These are phyloP conservation scores for Andrographis paniculata DNA, from an alignment of 305 asterid genomes.

Conservation along the genomic window DNA sequence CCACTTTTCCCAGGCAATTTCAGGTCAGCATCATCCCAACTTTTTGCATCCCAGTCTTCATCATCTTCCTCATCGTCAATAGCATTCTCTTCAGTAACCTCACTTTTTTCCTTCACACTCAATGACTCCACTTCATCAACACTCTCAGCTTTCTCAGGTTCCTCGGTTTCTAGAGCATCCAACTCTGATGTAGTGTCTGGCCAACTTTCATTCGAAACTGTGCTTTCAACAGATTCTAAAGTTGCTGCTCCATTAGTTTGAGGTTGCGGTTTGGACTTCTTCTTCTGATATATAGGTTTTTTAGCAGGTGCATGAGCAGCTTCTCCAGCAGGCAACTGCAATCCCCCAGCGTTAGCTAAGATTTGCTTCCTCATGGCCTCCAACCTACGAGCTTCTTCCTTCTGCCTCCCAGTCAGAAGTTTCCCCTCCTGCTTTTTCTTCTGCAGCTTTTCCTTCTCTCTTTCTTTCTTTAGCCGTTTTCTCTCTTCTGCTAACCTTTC, in stretches of 20 bases:
- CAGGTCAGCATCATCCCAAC: conserved; percentile 95
- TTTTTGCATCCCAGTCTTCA: conserved; percentile 98
- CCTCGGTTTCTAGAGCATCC: too few relatives aligned
- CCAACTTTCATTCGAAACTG: conserved; percentile 30
- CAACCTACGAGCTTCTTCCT: conserved; percentile 85
- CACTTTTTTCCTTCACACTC: conserved; percentile 35
- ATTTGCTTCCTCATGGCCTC: conserved; percentile 88
- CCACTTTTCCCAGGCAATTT: conserved; percentile 83
- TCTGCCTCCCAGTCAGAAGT: conserved; percentile 78
- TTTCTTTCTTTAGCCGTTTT: conserved; percentile 86
- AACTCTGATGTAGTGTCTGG: conserved; percentile 34
- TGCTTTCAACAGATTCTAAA: conserved; percentile 36
- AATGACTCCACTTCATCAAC: conserved; percentile 37
- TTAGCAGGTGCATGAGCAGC: conserved; percentile 39
- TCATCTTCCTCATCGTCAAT: conserved; percentile 56
- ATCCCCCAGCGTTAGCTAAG: conserved; percentile 53
- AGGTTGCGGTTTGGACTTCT: conserved; percentile 62
- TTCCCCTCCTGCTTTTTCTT: conserved; percentile 91
- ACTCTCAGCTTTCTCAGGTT: conserved; percentile 41
- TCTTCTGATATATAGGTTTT: conserved; percentile 70
- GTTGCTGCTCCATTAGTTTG: conserved; percentile 58
- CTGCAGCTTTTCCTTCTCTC: conserved; percentile 69
- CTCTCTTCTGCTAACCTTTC: conserved; percentile 80
- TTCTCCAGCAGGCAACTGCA: conserved; percentile 46
- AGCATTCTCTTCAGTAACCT: conserved; percentile 55